Evolutionary conservation across 176 grass and related monocot genomes (phyloP).

Genomic region (Poa pratensis): DNA sequence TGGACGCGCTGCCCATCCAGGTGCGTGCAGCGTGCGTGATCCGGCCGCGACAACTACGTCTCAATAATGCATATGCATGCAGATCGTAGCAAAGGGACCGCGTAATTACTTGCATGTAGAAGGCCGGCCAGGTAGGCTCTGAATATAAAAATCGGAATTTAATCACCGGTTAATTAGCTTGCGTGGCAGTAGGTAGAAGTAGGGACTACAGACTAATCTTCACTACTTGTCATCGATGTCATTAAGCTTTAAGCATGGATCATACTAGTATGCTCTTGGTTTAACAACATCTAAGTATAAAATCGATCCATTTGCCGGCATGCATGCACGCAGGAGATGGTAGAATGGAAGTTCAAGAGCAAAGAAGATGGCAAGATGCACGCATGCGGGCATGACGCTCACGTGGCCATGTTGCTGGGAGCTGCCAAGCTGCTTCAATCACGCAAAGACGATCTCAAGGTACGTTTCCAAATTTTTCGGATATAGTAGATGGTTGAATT

Average conservation of each 20-base stretch:
- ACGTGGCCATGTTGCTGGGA: background rate
- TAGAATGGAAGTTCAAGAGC: background rate
- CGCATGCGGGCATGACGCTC: background rate
- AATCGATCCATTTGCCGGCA: background rate
- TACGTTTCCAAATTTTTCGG: background rate
- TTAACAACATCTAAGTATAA: too few relatives aligned
- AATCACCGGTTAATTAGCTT: too few relatives aligned
- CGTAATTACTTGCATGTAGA: background rate
- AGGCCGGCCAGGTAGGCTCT: background rate
- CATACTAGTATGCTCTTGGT: too few relatives aligned
- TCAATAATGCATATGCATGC: background rate
- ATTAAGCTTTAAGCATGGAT: too few relatives aligned
- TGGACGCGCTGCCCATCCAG: conserved; percentile 76
- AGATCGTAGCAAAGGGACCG: too few relatives aligned
- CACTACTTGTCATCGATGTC: too few relatives aligned
- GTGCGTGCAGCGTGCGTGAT: conserved; percentile 10
- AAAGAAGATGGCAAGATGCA: background rate
- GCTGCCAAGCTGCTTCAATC: background rate
- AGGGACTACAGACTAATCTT: too few relatives aligned
- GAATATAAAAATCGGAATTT: too few relatives aligned
- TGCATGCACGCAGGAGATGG: background rate
- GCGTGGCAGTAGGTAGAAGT: too few relatives aligned
- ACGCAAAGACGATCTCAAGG: background rate
- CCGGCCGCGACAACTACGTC: too few relatives aligned
- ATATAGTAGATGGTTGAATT: too few relatives aligned